Percentiles rank a stretch among this genome's conserved stretches.
Conservation (phyloP, 225 moss, liverwort and hornwort species). For the Antitrichia curtipendula region DNA sequence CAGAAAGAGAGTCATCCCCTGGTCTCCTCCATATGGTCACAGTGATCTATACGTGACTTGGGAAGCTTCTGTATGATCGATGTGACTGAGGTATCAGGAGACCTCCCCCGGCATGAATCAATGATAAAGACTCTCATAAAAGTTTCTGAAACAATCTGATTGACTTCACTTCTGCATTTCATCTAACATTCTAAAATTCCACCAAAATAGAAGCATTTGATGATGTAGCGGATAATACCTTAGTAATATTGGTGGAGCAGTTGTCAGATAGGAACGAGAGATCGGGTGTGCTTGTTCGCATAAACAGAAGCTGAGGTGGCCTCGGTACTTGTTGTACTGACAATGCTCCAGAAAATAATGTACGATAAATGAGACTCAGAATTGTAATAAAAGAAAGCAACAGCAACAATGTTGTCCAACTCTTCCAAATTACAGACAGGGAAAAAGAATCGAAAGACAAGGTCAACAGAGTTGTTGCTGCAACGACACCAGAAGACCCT, state of each 20-base stretch:
- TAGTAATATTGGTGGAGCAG: not conserved
- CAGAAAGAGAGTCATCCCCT: not conserved
- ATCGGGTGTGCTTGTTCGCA: not conserved
- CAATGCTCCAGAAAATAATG: not conserved
- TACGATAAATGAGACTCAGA: not conserved
- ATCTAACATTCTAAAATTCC: not conserved
- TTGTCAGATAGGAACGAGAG: not conserved
- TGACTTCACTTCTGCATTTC: not conserved
- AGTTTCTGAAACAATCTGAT: not conserved
- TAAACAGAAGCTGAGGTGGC: not conserved
- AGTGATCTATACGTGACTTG: not conserved
- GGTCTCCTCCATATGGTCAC: not conserved
- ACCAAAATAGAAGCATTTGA: no score
- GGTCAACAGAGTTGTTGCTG: not conserved
- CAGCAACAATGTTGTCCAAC: not conserved
- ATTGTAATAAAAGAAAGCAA: not conserved
- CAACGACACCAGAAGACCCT: not conserved
- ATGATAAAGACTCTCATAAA: not conserved
- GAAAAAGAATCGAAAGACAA: not conserved
- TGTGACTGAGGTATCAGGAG: not conserved
- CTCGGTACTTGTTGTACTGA: not conserved
- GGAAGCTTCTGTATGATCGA: not conserved
- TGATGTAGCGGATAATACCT: not conserved
- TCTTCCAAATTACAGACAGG: not conserved
- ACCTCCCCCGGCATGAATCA: not conserved